Evolutionary conservation across 163 green algal species (phyloP).

Genomic region (Prototheca wickerhamii): DNA sequence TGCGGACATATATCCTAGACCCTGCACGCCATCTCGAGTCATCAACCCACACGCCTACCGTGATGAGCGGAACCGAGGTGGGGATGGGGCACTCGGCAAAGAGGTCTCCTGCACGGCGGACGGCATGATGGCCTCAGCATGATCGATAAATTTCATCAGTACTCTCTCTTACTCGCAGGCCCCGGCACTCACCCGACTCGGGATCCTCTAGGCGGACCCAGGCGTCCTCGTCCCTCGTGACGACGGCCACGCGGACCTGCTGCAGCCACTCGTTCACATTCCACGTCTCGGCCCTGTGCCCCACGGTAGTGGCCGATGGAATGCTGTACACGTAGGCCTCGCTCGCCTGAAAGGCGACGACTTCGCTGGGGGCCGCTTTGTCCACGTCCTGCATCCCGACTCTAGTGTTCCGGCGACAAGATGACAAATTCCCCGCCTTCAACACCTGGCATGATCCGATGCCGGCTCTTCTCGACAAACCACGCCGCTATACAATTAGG

Average conservation of each 20-base stretch:
- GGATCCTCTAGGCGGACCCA: slow-evolving; percentile 41
- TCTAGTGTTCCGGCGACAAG: background rate
- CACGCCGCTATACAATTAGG: no score
- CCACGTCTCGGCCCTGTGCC: slow-evolving; percentile 71
- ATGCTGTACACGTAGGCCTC: slow-evolving; percentile 39
- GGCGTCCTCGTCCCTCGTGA: slow-evolving; percentile 40
- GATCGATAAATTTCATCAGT: background rate
- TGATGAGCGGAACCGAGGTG: slow-evolving; percentile 35
- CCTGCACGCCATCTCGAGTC: no score
- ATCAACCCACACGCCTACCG: no score
- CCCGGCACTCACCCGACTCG: slow-evolving; percentile 42
- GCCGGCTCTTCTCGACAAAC: no score
- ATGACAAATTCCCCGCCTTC: no score
- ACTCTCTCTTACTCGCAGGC: no score
- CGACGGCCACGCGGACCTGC: slow-evolving; percentile 43
- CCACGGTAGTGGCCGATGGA: slow-evolving; percentile 21
- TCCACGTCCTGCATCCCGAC: background rate
- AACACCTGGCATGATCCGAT: no score
- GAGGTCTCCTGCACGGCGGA: slow-evolving; percentile 43
- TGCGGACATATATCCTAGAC: no score
- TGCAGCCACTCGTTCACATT: slow-evolving; percentile 52
- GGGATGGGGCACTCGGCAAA: slow-evolving; percentile 78
- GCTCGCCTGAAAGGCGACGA: slow-evolving; percentile 22
- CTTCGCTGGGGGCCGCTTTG: slow-evolving; percentile 2
- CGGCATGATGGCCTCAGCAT: background rate